These are phyloP conservation scores for Westerdykella ornata DNA, from an alignment of 2,329 filamentous ascomycete species.

Conservation along the genomic window DNA sequence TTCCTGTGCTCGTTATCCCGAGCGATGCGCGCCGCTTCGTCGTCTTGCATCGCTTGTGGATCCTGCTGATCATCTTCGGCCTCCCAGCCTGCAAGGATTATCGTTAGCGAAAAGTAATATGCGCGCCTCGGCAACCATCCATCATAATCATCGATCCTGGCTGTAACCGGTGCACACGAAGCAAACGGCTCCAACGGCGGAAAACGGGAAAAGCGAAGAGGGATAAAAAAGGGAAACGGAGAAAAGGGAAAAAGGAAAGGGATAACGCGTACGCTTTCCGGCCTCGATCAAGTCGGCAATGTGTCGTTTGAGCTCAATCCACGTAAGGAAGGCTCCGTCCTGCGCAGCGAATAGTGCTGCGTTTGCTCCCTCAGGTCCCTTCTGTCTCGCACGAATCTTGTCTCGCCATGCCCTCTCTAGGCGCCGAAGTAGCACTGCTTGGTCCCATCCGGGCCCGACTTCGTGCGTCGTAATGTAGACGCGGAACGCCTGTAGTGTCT, in stretches of 20 bases:
- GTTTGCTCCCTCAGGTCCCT: conserved; percentile 7
- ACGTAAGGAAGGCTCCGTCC: conserved; percentile 31
- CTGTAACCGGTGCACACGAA: too few relatives aligned
- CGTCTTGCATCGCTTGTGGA: conserved; percentile 22
- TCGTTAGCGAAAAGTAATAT: conserved; percentile 7
- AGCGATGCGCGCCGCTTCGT: conserved; percentile 16
- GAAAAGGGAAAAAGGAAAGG: too few relatives aligned
- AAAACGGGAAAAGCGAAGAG: not conserved
- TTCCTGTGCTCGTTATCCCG: conserved; percentile 30
- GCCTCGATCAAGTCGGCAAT: conserved; percentile 30
- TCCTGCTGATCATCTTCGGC: conserved; percentile 12
- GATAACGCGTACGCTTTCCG: conserved; percentile 22
- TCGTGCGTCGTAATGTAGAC: conserved; percentile 28
- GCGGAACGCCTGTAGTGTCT: conserved; percentile 26
- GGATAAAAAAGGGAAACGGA: not conserved
- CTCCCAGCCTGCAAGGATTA: conserved; percentile 19
- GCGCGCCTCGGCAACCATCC: not conserved
- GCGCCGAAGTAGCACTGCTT: conserved; percentile 25
- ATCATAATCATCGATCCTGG: too few relatives aligned
- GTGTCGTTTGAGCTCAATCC: conserved; percentile 32
- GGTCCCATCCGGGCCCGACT: conserved; percentile 14
- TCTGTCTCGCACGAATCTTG: not conserved
- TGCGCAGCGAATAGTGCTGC: conserved; percentile 26
- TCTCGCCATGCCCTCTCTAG: conserved; percentile 30
- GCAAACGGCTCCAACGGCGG: too few relatives aligned